Evolutionary conservation across 495 filamentous ascomycete species (phyloP), one percentile per base, ranked within the genome.

Genomic region (Lophium mytilinum): DNA sequence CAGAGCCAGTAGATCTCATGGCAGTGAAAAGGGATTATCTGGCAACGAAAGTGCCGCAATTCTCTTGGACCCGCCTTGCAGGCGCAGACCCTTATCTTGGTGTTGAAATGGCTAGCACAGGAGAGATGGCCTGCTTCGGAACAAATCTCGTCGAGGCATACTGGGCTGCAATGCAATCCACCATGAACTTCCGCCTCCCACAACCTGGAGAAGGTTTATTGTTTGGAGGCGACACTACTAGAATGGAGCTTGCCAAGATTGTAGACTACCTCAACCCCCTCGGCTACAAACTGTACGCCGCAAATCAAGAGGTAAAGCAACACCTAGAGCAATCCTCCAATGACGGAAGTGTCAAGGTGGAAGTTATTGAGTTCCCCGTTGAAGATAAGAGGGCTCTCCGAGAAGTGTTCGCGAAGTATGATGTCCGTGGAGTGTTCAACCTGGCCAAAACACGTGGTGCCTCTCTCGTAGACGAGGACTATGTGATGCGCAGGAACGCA

Each of bases 161-260:
- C 80, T 97, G 93, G 93, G 78, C 90, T 5, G 91, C 91, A 11
- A 76, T 96, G 55, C 93, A 98, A 75, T 91, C 90, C 19, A 93
- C 89, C 60, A 98, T 97, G 93, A 98, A 96, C 82, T 98, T 98
- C 85, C 87, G 90, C 55, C 77, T 96, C 53, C 93, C 93, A 14
- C 83, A 92, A 71, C 86, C 89, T 24, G 93, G 93, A 63, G 88
- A 95, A 75, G 93, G 93, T 71, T 81, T 98, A 57, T 82, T 98
- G 34, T 89, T 97, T 64, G 93, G 93, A 56, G 93, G 93, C 62
- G 88, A 96, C 69, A 76, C 83, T 33, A 69, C 66, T 36, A 79
- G 80, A 62, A 72, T 75, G 55, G 83, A 87, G 64, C 77, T 98
- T 51, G 76, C 83, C 36, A 76, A 77, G 57, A 84, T 97, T 52